phyloP scores from a whole-genome alignment of 2,329 filamentous ascomycete species.

The Cladosporium oxysporum region DNA sequence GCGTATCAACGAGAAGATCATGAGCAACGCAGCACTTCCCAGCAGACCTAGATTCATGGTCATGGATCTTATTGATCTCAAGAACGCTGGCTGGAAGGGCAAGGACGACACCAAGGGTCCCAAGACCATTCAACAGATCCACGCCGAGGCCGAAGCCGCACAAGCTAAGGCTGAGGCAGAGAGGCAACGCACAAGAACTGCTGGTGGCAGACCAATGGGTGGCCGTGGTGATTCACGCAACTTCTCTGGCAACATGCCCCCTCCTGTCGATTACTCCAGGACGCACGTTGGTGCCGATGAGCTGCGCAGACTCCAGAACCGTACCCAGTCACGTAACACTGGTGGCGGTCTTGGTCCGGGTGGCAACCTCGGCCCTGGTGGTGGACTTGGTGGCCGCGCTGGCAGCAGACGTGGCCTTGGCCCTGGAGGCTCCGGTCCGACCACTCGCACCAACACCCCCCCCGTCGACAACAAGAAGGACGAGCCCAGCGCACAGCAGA shows the following conservation, averaged over 20 bases:
- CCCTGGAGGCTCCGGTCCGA: slow-evolving; percentile 65
- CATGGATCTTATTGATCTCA: slow-evolving; percentile 87
- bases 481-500: slow-evolving; percentile 69
- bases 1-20: slow-evolving; percentile 79
- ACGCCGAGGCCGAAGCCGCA: slow-evolving; percentile 75
- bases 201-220: slow-evolving; percentile 67
- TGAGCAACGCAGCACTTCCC: slow-evolving; percentile 71
- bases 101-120: slow-evolving; percentile 97
- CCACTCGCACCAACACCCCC: slow-evolving; percentile 87
- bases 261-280: slow-evolving; percentile 67
- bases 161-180: slow-evolving; percentile 78
- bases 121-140: slow-evolving; percentile 93
- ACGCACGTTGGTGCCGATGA: slow-evolving; percentile 93
- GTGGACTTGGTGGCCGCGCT: slow-evolving; percentile 77
- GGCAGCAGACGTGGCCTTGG: slow-evolving; percentile 66
- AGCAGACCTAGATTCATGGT: slow-evolving; percentile 96
- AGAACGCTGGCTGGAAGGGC: slow-evolving; percentile 74
- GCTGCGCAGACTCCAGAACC: slow-evolving; percentile 74
- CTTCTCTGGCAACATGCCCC: slow-evolving; percentile 68
- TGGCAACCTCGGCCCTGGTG: slow-evolving; percentile 73
- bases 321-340: slow-evolving; percentile 62
- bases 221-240: slow-evolving; percentile 86
- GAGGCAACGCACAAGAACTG: slow-evolving; percentile 61
- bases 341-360: slow-evolving; percentile 57
- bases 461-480: slow-evolving; percentile 64